A percentile compares a stretch with the other conserved stretches of the same genome.
phyloP scores from a whole-genome alignment of 441 rosid species.

The Erysimum cheiri region DNA sequence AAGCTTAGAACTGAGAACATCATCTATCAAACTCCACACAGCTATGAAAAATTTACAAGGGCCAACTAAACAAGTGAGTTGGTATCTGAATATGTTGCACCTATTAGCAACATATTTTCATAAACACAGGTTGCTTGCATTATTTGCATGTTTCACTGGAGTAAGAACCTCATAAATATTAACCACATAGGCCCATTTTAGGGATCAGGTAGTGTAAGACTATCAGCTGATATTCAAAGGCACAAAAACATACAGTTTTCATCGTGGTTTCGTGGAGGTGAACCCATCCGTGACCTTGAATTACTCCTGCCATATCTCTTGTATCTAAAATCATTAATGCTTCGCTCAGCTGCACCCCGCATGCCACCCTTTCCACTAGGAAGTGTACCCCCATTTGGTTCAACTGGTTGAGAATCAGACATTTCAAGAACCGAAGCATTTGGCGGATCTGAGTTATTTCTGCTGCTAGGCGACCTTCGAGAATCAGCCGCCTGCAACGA shows the following conservation, averaged over 20 bases:
- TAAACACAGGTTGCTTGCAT: conserved; percentile 14
- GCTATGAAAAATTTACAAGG: not conserved
- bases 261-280: conserved; percentile 58
- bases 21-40: conserved; percentile 13
- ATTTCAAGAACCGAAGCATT: conserved; percentile 56
- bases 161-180: conserved; percentile 18
- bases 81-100: conserved; percentile 20
- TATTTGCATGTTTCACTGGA: conserved; percentile 11
- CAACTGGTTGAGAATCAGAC: conserved; percentile 54
- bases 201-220: conserved; percentile 15
- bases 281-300: conserved; percentile 55
- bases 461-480: conserved; percentile 60
- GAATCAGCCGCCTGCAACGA: conserved; percentile 82
- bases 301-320: conserved; percentile 57
- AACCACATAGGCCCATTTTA: conserved; percentile 5
- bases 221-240: conserved; percentile 10
- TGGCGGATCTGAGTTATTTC: conserved; percentile 70
- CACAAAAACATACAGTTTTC: conserved; percentile 66
- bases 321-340: conserved; percentile 58
- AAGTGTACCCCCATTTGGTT: conserved; percentile 52
- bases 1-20: conserved; percentile 28
- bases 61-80: conserved; percentile 30
- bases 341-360: conserved; percentile 64
- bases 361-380: conserved; percentile 53
- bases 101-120: conserved; percentile 10